phyloP scores from a whole-genome alignment of 1,284 basidiomycete species.

The Puccinia triticina region DNA sequence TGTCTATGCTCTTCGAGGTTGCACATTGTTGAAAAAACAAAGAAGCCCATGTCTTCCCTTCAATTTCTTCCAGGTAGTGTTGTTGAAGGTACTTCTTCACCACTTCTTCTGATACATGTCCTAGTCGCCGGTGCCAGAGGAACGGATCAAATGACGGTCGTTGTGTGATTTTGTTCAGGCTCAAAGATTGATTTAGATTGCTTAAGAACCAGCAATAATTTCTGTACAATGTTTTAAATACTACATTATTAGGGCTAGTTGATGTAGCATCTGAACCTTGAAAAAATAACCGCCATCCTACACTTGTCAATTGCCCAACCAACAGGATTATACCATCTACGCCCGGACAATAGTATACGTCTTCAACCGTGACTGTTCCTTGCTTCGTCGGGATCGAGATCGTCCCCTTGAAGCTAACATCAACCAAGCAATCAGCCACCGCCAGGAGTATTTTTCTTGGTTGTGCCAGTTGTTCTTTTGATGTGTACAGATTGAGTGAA shows the following conservation, averaged over 20 bases:
- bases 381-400: not conserved
- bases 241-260: not conserved
- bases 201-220: slow-evolving; percentile 6
- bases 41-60: not conserved
- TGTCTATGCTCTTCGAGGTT: not conserved
- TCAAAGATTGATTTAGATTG: too few species aligned
- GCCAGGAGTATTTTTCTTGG: not conserved
- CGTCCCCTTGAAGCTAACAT: not conserved
- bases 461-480: not conserved
- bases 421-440: not conserved
- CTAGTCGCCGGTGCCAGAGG: not conserved
- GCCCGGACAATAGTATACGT: not conserved
- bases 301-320: not conserved
- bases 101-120: not conserved
- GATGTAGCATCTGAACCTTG: not conserved
- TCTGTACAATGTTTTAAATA: not conserved
- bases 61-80: not conserved
- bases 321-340: not conserved
- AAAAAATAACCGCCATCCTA: not conserved
- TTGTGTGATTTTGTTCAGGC: not conserved
- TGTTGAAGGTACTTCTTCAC: not conserved
- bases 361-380: not conserved
- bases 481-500: not conserved
- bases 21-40: slow-evolving; percentile 13
- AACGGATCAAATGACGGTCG: not conserved